Evolutionary conservation across 345 rosid species (phyloP).

Genomic region (Firmiana major): DNA sequence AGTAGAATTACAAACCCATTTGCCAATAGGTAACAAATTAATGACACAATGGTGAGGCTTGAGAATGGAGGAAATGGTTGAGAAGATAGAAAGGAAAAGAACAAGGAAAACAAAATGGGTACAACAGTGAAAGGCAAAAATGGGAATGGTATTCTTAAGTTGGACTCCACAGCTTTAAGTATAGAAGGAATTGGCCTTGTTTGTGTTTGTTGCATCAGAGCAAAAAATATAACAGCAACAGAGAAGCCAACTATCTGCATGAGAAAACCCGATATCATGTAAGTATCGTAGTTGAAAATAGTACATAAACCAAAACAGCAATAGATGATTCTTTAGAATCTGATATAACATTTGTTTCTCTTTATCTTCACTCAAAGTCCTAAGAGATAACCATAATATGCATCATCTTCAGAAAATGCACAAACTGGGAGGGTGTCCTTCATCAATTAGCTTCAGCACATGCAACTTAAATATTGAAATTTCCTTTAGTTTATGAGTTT

Average conservation of each 20-base stretch:
- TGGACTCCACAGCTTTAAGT: slow-evolving; percentile 69
- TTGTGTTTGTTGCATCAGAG: slow-evolving; percentile 80
- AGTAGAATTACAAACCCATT: slow-evolving; percentile 61
- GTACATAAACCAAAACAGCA: not conserved
- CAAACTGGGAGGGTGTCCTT: not conserved
- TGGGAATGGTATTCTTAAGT: slow-evolving; percentile 76
- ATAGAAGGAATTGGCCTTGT: slow-evolving; percentile 68
- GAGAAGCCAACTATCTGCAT: slow-evolving; percentile 65
- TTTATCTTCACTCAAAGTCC: not conserved
- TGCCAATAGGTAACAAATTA: slow-evolving; percentile 68
- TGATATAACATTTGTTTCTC: not conserved
- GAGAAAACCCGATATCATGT: not conserved
- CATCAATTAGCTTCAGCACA: slow-evolving; percentile 6
- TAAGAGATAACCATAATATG: not conserved
- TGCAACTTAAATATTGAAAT: slow-evolving; percentile 1
- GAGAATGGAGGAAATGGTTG: slow-evolving; percentile 68
- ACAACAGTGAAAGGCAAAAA: slow-evolving; percentile 50
- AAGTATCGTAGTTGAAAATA: not conserved
- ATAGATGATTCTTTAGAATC: not conserved
- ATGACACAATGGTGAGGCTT: slow-evolving; percentile 59
- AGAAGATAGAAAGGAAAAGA: slow-evolving; percentile 56
- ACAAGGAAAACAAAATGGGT: slow-evolving; percentile 56
- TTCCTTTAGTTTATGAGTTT: not conserved
- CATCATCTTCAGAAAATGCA: not conserved
- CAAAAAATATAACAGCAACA: slow-evolving; percentile 60